phyloP scores from a whole-genome alignment of 2,329 filamentous ascomycete genomes.

The Nigrograna mackinnonii region DNA sequence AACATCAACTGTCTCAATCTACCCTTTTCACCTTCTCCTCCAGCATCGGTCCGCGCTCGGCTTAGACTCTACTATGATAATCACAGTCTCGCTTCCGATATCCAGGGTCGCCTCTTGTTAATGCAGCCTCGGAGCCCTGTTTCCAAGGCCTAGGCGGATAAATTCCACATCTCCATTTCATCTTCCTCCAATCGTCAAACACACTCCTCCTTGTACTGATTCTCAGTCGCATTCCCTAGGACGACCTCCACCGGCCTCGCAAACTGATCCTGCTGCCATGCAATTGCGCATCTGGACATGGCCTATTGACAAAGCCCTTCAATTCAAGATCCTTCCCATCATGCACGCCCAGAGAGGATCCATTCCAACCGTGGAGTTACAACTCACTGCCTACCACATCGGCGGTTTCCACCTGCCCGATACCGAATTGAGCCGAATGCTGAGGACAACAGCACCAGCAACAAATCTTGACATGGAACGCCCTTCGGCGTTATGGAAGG shows the following conservation, averaged over 20 bases:
- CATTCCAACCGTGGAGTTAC: too few relatives aligned
- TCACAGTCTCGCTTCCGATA: constrained; percentile 10
- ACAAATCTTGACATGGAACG: too few relatives aligned
- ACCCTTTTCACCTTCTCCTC: too few relatives aligned
- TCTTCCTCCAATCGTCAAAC: background rate
- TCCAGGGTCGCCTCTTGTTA: constrained; percentile 3
- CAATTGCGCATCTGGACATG: background rate
- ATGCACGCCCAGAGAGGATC: too few relatives aligned
- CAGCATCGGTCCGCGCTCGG: too few relatives aligned
- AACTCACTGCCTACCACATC: too few relatives aligned
- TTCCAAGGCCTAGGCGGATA: constrained; percentile 12
- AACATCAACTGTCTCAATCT: constrained; percentile 2
- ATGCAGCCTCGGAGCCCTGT: constrained; percentile 2
- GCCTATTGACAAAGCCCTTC: background rate
- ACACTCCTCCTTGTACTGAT: background rate
- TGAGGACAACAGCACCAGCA: too few relatives aligned
- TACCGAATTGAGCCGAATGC: too few relatives aligned
- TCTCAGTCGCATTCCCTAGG: background rate
- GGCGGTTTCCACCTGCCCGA: too few relatives aligned
- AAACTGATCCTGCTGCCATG: too few relatives aligned
- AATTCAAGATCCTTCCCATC: too few relatives aligned
- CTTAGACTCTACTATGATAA: background rate
- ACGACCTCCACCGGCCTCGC: background rate
- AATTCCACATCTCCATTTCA: constrained; percentile 4
- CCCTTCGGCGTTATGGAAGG: too few relatives aligned